A percentile compares a stretch with the other conserved stretches of the same genome.
Conservation (phyloP, 2,329 filamentous ascomycete genomes). For the Pyrenophora teres region DNA sequence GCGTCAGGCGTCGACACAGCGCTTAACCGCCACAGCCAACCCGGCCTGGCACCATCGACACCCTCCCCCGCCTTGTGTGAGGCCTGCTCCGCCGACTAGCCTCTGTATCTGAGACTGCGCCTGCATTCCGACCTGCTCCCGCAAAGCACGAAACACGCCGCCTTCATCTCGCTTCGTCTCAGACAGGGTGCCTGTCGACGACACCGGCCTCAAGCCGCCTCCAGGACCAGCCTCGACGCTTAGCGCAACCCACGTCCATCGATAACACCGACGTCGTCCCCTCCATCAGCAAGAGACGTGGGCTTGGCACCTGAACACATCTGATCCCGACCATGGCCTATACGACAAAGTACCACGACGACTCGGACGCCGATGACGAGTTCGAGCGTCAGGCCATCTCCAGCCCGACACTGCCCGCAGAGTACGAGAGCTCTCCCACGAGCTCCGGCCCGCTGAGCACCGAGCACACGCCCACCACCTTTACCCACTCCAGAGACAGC, state of each 20-base stretch:
- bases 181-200: slow-evolving; percentile 35
- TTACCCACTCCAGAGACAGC: slow-evolving; percentile 66
- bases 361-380: slow-evolving; percentile 76
- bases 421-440: slow-evolving; percentile 71
- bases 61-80: slow-evolving; percentile 10
- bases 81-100: slow-evolving; percentile 11
- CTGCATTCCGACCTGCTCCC: slow-evolving; percentile 19
- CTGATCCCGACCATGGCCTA: slow-evolving; percentile 43
- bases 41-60: slow-evolving; percentile 5
- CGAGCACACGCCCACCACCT: slow-evolving; percentile 81
- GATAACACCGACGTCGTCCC: slow-evolving; percentile 22
- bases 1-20: slow-evolving; percentile 17
- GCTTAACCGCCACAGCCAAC: slow-evolving; percentile 12
- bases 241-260: slow-evolving; percentile 19
- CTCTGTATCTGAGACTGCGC: slow-evolving; percentile 30
- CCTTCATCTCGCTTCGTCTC: slow-evolving; percentile 47
- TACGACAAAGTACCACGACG: slow-evolving; percentile 68
- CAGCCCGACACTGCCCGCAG: slow-evolving; percentile 66
- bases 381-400: slow-evolving; percentile 73
- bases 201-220: slow-evolving; percentile 12
- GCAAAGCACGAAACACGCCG: slow-evolving; percentile 36
- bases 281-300: slow-evolving; percentile 21
- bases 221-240: slow-evolving; percentile 18
- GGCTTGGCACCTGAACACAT: slow-evolving; percentile 33
- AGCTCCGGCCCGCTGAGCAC: slow-evolving; percentile 72